phyloP scores from a whole-genome alignment of 352 stramenopile species.

The Pythium rhizo-oryzae region DNA sequence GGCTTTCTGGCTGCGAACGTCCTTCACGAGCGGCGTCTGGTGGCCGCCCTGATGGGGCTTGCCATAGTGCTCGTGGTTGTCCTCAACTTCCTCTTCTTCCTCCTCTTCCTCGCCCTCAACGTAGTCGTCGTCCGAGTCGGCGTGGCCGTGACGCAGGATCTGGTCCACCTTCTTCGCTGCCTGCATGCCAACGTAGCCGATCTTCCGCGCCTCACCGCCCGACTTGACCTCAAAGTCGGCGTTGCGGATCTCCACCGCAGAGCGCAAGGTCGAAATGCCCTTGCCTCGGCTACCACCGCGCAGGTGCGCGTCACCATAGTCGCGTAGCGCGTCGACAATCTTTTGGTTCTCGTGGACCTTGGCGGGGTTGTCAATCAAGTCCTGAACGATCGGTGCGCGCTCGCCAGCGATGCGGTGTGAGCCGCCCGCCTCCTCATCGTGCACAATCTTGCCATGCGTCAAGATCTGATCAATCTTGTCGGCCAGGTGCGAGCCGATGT shows the following conservation, averaged over 20 bases:
- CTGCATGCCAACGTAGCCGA: conserved; percentile 59
- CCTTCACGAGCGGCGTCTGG: conserved; percentile 51
- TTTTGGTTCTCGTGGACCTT: conserved; percentile 61
- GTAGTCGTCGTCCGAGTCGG: conserved; percentile 66
- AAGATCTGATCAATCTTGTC: conserved; percentile 85
- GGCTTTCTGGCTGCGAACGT: conserved; percentile 46
- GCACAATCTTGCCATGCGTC: conserved; percentile 61
- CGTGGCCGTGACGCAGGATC: conserved; percentile 70
- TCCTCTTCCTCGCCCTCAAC: conserved; percentile 57
- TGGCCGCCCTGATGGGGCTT: conserved; percentile 25
- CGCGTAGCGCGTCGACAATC: conserved; percentile 65
- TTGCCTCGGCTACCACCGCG: conserved; percentile 63
- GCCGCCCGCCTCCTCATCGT: conserved; percentile 35
- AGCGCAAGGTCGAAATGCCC: conserved; percentile 78
- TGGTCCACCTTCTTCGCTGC: conserved; percentile 76
- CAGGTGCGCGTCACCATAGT: conserved; percentile 79
- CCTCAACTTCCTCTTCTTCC: conserved; percentile 40
- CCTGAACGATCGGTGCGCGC: conserved; percentile 70
- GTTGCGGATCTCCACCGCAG: conserved; percentile 59
- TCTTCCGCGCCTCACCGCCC: conserved; percentile 50
- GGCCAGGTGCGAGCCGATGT: conserved; percentile 71
- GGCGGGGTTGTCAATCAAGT: conserved; percentile 60
- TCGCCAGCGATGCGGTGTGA: conserved; percentile 46
- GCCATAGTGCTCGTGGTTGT: conserved; percentile 28
- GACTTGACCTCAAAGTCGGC: conserved; percentile 55